Base-by-base conservation (phyloP, 2,329 filamentous ascomycete species). In the Arachnomyces sp. region DNA sequence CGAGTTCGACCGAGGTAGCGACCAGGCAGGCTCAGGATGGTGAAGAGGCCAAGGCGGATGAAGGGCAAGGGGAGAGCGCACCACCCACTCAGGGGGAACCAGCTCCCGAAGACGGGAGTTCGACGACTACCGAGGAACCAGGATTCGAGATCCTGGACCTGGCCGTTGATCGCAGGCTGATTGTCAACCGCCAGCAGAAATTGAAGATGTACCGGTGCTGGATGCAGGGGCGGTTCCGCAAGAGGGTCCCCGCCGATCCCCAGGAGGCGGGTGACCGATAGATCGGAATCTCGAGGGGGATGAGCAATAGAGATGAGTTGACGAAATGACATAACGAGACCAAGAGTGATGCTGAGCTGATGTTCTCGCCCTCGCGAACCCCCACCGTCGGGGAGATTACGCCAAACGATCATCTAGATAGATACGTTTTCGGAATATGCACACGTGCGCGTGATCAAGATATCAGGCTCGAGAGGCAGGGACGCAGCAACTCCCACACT, bases 161-260 rank as follows among this genome's bases (percentile, higher is more conserved):
- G 28, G 92, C 82, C 17, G 75, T 90, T 40, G 92, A 98, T 60
- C 80, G 87, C 49, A 79, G 92, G 44, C 74, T 98, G 69, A 73
- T 98, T 40, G 87, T 98, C 41, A 98, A 98, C 61, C 79, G 92
- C 49, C 85, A 89, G 40, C 77, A 82, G 55, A 83, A 88, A 65
- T 71, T 94, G 36, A 98, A 96, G 67, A 98, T 98, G 92, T 96
- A 96, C 64, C 79, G 92, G 45, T 96, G 90, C 69, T 98, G 92
- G 58, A 60, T 70, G 44, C 66, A 70, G 46, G 66, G 63, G 3
- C 60, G 66, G 20, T 68, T 70, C 45, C 47, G 46, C 36, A 69
- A 68, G 45, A 55, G 53, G 3, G 4, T 42, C 9, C 28, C 45
- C 31, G 20, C 20, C 20, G 20, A 25, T 25, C 20, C 5, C 20